A percentile compares a stretch with the other conserved stretches of the same genome.
phyloP scores from a whole-genome alignment of 169 alveolate species.

The Eimeria necatrix region DNA sequence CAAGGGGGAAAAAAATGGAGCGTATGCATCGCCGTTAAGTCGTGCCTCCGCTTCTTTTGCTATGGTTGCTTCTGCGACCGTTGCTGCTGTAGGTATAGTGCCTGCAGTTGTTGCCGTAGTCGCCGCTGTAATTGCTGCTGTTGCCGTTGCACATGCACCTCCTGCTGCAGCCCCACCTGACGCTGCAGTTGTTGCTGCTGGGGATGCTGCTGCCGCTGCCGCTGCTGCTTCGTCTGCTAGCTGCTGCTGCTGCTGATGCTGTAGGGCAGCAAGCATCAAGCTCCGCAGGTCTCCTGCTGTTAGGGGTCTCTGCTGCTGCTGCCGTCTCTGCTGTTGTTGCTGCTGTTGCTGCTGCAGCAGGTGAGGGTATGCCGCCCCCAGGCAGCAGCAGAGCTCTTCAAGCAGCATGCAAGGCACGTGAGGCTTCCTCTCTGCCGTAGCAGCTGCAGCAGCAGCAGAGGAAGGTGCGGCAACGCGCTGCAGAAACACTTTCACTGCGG shows the following conservation, averaged over 20 bases:
- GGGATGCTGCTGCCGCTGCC: neutral
- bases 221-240: neutral
- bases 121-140: no score
- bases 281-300: neutral
- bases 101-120: neutral
- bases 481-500: constrained; percentile 3
- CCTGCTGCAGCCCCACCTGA: no score
- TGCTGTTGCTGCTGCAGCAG: neutral
- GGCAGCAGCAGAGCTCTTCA: constrained; percentile 26
- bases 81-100: neutral
- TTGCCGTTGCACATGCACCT: no score
- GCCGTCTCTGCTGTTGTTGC: neutral
- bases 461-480: constrained; percentile 2
- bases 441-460: neutral
- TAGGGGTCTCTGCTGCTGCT: neutral
- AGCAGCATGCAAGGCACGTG: constrained; percentile 43
- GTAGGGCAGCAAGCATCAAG: neutral
- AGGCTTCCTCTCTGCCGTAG: neutral
- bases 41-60: neutral
- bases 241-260: constrained; percentile 1
- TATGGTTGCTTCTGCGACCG: neutral
- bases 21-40: neutral
- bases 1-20: neutral
- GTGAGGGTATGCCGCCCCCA: neutral
- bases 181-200: neutral